Conservation (phyloP, 2,329 filamentous ascomycete genomes). For the Tothia fuscella region DNA sequence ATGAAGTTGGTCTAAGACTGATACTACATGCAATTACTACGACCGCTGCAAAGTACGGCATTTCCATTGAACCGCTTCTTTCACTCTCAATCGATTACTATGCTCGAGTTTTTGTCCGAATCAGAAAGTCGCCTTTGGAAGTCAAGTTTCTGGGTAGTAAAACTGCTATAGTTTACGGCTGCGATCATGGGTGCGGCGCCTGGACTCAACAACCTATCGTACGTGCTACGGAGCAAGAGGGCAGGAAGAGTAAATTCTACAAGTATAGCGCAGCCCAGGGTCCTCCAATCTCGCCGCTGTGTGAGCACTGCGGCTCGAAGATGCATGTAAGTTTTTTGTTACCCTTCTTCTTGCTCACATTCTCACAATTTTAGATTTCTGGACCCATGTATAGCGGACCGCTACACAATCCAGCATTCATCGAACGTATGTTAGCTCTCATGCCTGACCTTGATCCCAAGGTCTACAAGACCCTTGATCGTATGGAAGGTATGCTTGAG, state of each 20-base stretch:
- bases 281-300: constrained; percentile 53
- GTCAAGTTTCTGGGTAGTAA: constrained; percentile 87
- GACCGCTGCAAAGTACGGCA: constrained; percentile 71
- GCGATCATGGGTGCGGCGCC: constrained; percentile 80
- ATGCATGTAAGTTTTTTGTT: constrained; percentile 45
- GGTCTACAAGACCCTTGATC: constrained; percentile 65
- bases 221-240: constrained; percentile 51
- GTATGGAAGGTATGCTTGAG: constrained; percentile 84
- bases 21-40: constrained; percentile 73
- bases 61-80: constrained; percentile 80
- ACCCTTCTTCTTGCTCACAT: background rate
- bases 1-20: constrained; percentile 79
- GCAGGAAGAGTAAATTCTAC: constrained; percentile 52
- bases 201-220: constrained; percentile 76
- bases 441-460: constrained; percentile 54
- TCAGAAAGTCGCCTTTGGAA: constrained; percentile 66
- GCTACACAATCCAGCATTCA: constrained; percentile 73
- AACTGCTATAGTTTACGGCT: constrained; percentile 87
- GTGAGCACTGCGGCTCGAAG: constrained; percentile 73
- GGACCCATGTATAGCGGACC: constrained; percentile 94
- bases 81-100: constrained; percentile 97
- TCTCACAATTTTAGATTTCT: constrained; percentile 36
- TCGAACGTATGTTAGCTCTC: constrained; percentile 63
- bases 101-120: constrained; percentile 72
- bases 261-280: constrained; percentile 67